Evolutionary conservation across 306 rosid species (phyloP).

Genomic region (Vigna angularis): DNA sequence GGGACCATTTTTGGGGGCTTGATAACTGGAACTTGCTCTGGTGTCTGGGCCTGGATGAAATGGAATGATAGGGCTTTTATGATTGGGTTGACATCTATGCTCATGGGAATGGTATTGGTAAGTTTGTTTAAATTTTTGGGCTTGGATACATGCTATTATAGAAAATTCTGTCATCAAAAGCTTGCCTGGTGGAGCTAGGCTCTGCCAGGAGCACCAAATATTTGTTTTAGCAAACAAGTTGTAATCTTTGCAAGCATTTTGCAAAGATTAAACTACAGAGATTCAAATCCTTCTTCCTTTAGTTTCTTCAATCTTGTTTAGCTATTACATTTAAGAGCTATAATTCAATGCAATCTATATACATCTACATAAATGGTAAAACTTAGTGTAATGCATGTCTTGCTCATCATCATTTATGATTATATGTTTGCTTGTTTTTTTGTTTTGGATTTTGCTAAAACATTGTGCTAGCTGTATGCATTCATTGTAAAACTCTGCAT

Average conservation of each 20-base stretch:
- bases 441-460: not conserved
- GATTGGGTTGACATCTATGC: conserved; percentile 92
- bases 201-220: not conserved
- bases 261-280: too few relatives aligned
- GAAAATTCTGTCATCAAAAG: not conserved
- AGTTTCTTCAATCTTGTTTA: too few relatives aligned
- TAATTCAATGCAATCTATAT: too few relatives aligned
- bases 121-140: conserved; percentile 36
- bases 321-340: too few relatives aligned
- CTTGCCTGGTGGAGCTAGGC: not conserved
- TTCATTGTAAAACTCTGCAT: too few relatives aligned
- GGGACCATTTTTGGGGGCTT: conserved; percentile 88
- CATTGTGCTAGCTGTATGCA: too few relatives aligned
- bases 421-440: not conserved
- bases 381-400: not conserved
- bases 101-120: conserved; percentile 99
- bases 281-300: too few relatives aligned
- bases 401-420: not conserved
- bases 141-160: not conserved
- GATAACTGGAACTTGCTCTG: conserved; percentile 92
- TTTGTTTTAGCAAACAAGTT: too few relatives aligned
- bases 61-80: conserved; percentile 79
- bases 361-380: too few relatives aligned
- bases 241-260: too few relatives aligned
- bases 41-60: conserved; percentile 90